Evolutionary conservation across 164 flowering plant species (phyloP).

Genomic region (Sedum album): DNA sequence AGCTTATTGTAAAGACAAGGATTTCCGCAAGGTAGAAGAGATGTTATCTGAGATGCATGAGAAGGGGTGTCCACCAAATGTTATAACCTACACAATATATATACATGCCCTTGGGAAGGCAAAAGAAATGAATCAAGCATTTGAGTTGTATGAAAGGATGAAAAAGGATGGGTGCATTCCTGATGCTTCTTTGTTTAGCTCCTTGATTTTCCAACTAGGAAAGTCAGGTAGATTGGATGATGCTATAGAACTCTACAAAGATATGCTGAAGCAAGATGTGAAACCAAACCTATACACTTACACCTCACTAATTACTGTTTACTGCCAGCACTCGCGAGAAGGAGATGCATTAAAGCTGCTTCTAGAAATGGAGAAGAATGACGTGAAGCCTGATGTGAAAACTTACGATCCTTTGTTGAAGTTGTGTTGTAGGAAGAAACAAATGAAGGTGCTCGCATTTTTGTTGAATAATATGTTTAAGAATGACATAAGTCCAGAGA

Average conservation of each 20-base stretch:
- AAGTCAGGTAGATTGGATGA: slow-evolving; percentile 46
- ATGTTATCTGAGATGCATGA: slow-evolving; percentile 43
- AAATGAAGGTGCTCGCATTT: slow-evolving; percentile 49
- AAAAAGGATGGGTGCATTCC: slow-evolving; percentile 40
- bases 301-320: slow-evolving; percentile 42
- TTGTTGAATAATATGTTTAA: slow-evolving; percentile 46
- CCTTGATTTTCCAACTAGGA: slow-evolving; percentile 44
- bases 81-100: slow-evolving; percentile 47
- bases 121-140: slow-evolving; percentile 36
- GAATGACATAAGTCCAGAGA: slow-evolving; percentile 42
- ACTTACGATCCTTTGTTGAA: slow-evolving; percentile 55
- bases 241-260: slow-evolving; percentile 34
- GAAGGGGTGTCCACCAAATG: slow-evolving; percentile 43
- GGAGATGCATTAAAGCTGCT: slow-evolving; percentile 44
- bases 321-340: slow-evolving; percentile 43
- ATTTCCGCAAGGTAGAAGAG: slow-evolving; percentile 46
- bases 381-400: slow-evolving; percentile 44
- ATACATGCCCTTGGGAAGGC: slow-evolving; percentile 60
- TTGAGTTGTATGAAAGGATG: slow-evolving; percentile 47
- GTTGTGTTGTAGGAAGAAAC: slow-evolving; percentile 46
- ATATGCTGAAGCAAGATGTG: slow-evolving; percentile 42
- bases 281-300: slow-evolving; percentile 34
- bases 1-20: slow-evolving; percentile 36
- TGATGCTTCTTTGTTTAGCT: slow-evolving; percentile 47
- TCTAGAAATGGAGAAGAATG: slow-evolving; percentile 37